phyloP scores from a whole-genome alignment of 768 basidiomycete genomes.

The Boletus rufocinnamomeus region DNA sequence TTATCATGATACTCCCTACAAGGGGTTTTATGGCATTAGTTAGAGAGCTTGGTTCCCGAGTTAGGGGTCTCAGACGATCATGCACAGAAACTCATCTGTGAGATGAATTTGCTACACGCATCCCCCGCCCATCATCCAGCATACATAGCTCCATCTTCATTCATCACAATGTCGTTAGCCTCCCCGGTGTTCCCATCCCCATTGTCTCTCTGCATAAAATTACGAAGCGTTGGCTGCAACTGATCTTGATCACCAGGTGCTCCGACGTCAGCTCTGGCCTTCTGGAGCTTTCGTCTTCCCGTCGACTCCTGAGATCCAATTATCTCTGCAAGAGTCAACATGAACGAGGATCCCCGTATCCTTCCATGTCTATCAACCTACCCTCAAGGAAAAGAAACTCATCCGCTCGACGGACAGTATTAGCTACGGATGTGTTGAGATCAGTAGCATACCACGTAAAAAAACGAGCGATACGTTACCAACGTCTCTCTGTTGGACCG shows the following conservation, averaged over 20 bases:
- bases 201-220: slow-evolving; percentile 43
- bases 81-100: background rate
- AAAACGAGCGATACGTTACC: slow-evolving; percentile 46
- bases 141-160: slow-evolving; percentile 65
- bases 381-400: slow-evolving; percentile 83
- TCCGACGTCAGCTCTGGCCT: slow-evolving; percentile 27
- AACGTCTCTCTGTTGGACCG: slow-evolving; percentile 77
- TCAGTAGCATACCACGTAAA: background rate
- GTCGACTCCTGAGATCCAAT: slow-evolving; percentile 55
- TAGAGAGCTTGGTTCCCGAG: background rate
- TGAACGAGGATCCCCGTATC: background rate
- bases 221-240: slow-evolving; percentile 45
- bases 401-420: slow-evolving; percentile 63
- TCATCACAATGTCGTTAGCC: slow-evolving; percentile 45
- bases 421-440: slow-evolving; percentile 43
- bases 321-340: slow-evolving; percentile 45
- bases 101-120: background rate
- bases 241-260: slow-evolving; percentile 22
- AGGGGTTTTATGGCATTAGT: background rate
- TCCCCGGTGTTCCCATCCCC: slow-evolving; percentile 27
- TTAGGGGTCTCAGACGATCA: background rate
- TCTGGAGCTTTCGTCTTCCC: slow-evolving; percentile 44
- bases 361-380: slow-evolving; percentile 27
- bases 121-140: slow-evolving; percentile 27
- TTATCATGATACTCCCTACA: background rate